phyloP scores from a whole-genome alignment of 1,284 basidiomycete species.

The Marasmius fiardii region DNA sequence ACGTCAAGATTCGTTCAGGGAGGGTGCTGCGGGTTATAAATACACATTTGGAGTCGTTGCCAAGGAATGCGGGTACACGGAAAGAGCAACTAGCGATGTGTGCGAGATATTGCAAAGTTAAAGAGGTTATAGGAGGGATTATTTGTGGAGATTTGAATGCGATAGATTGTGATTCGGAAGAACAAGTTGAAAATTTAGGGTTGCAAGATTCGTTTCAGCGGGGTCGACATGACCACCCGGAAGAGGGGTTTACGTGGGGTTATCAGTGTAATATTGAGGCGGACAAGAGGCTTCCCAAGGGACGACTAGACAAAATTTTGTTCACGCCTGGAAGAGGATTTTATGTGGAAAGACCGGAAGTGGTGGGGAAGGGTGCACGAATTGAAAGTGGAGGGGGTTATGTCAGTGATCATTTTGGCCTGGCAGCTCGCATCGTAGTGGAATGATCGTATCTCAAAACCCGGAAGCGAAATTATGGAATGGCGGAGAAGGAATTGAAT shows the following conservation, averaged over 20 bases:
- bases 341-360: slow-evolving; percentile 46
- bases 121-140: slow-evolving; percentile 49
- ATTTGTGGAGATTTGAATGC: slow-evolving; percentile 72
- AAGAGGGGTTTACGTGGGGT: slow-evolving; percentile 61
- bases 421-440: slow-evolving; percentile 33
- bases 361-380: slow-evolving; percentile 51
- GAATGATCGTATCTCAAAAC: no score
- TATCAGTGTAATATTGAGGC: slow-evolving; percentile 38
- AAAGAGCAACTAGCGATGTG: slow-evolving; percentile 52
- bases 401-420: slow-evolving; percentile 65
- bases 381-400: slow-evolving; percentile 35
- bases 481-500: no score
- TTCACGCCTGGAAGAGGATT: slow-evolving; percentile 44
- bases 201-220: slow-evolving; percentile 51
- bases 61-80: slow-evolving; percentile 37
- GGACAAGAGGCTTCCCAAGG: slow-evolving; percentile 36
- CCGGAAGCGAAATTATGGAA: no score
- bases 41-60: slow-evolving; percentile 66
- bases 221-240: slow-evolving; percentile 28
- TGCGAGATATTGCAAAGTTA: slow-evolving; percentile 24
- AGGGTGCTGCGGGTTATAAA: slow-evolving; percentile 55
- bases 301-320: slow-evolving; percentile 63
- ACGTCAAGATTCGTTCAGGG: slow-evolving; percentile 42
- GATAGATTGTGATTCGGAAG: slow-evolving; percentile 42
- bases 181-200: slow-evolving; percentile 38